Evolutionary conservation across 1,284 basidiomycete species (phyloP).

Genomic region (Ganoderma sinense): DNA sequence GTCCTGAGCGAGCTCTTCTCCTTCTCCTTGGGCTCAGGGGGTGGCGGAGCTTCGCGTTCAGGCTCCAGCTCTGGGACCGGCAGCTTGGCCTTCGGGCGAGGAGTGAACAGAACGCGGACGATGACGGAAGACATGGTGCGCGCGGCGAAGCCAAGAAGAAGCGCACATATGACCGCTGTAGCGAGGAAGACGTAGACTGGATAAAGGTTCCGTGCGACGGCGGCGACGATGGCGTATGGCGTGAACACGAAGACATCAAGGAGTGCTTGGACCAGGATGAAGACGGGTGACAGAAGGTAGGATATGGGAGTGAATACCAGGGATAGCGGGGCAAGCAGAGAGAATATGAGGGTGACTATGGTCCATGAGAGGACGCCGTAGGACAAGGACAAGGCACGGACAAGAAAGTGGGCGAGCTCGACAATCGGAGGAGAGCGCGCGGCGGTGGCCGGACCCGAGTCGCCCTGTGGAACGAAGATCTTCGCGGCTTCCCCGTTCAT

Average conservation of each 20-base stretch:
- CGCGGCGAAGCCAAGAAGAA: slow-evolving; percentile 55
- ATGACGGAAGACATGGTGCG: slow-evolving; percentile 34
- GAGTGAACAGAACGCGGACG: slow-evolving; percentile 16
- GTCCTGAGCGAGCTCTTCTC: slow-evolving; percentile 11
- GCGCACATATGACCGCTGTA: slow-evolving; percentile 62
- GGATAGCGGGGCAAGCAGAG: slow-evolving; percentile 37
- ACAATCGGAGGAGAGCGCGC: slow-evolving; percentile 32
- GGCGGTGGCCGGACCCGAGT: background rate
- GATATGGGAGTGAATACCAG: slow-evolving; percentile 46
- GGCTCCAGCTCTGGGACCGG: background rate
- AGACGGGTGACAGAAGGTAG: slow-evolving; percentile 59
- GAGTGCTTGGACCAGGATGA: slow-evolving; percentile 51
- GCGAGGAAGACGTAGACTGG: slow-evolving; percentile 70
- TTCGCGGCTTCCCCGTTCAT: slow-evolving; percentile 5
- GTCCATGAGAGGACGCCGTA: slow-evolving; percentile 24
- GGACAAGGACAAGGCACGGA: slow-evolving; percentile 17
- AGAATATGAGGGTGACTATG: slow-evolving; percentile 24
- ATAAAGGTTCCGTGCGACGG: slow-evolving; percentile 55
- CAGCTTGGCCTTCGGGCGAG: slow-evolving; percentile 2
- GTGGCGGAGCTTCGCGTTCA: background rate
- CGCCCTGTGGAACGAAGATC: background rate
- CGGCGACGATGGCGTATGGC: slow-evolving; percentile 52
- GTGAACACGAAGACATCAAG: slow-evolving; percentile 51
- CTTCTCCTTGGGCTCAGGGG: slow-evolving; percentile 12
- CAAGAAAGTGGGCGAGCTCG: slow-evolving; percentile 27